A percentile compares a stretch with the other conserved stretches of the same genome.
phyloP scores from a whole-genome alignment of 2,329 filamentous ascomycete genomes.

The Pyrenochaeta sp. region DNA sequence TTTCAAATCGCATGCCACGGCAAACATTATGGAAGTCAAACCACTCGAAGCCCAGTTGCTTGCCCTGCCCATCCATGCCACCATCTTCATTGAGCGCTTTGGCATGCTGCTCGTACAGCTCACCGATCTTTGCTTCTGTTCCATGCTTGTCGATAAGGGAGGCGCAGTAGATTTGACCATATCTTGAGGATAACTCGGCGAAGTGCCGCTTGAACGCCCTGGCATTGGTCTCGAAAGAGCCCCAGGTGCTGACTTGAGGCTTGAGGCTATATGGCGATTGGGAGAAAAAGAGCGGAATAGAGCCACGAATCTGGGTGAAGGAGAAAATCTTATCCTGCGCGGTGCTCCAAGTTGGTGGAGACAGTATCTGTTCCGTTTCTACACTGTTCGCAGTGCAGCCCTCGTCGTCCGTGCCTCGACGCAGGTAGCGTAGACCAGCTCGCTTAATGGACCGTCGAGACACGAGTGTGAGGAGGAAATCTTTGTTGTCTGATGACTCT shows the following conservation, averaged over 20 bases:
- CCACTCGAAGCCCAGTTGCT: conserved; percentile 81
- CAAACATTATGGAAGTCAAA: conserved; percentile 96
- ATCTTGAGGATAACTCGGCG: conserved; percentile 70
- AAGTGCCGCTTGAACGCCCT: conserved; percentile 84
- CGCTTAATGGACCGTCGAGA: conserved; percentile 88
- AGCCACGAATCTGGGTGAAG: conserved; percentile 87
- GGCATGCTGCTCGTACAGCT: conserved; percentile 76
- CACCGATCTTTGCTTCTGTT: conserved; percentile 80
- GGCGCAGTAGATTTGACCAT: conserved; percentile 79
- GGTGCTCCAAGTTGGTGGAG: conserved; percentile 70
- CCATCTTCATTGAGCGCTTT: conserved; percentile 69
- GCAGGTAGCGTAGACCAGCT: conserved; percentile 87
- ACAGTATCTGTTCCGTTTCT: conserved; percentile 94
- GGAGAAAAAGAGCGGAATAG: conserved; percentile 93
- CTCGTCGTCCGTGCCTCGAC: conserved; percentile 88
- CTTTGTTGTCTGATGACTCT: conserved; percentile 48
- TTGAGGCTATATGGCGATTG: conserved; percentile 95
- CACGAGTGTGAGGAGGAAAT: conserved; percentile 85
- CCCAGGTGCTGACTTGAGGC: conserved; percentile 81
- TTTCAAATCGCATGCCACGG: conserved; percentile 97
- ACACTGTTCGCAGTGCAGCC: conserved; percentile 90
- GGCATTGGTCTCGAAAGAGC: conserved; percentile 81
- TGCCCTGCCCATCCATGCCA: conserved; percentile 57
- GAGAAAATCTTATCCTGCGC: conserved; percentile 72
- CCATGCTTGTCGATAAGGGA: conserved; percentile 91